Base-by-base conservation (phyloP, 2,329 filamentous ascomycete genomes). In the Fusarium acutatum region DNA sequence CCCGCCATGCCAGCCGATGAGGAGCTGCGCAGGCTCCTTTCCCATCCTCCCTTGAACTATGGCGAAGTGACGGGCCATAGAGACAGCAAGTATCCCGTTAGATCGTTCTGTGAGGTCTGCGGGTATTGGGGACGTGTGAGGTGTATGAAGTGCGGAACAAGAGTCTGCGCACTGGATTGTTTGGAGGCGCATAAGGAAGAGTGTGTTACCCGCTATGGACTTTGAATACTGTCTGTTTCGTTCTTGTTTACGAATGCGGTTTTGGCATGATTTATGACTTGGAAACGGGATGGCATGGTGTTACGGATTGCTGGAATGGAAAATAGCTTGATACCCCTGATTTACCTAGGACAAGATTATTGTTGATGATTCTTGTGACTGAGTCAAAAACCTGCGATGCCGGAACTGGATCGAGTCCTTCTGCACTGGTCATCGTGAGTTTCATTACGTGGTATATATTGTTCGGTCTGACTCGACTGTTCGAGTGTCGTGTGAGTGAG, bases 41-140 rank as follows among this genome's bases (percentile, higher is more conserved):
- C 87, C 28, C 88, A 88, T 13, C 90, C 92, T 58, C 90, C 92
- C 52, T 82, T 95, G 60, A 90, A 86, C 41, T 95, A 94, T 81
- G 85, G 88, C 53, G 92, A 93, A 74, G 90, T 91, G 43, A 82
- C 85, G 60, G 88, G 85, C 5, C 78, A 75, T 34, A 87, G 83
- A 83, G 84, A 81, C 50, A 75, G 74, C 20, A 81, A 78, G 76
- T 90, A 90, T 71, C 91, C 92, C 6, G 84, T 84, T 52, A 86
- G 93, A 67, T 84, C 85, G 40, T 96, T 95, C 80, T 96, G 93
- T 82, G 92, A 92, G 79, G 90, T 94, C 37, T 96, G 93, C 79
- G 93, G 93, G 20, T 95, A 95, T 82, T 95, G 93, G 93, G 93
- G 93, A 5, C 85, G 91, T 44, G 91, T 94, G 50, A 88, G 88